phyloP scores from a whole-genome alignment of 805 yeast genomes.

The Metschnikowia aberdeeniae region DNA sequence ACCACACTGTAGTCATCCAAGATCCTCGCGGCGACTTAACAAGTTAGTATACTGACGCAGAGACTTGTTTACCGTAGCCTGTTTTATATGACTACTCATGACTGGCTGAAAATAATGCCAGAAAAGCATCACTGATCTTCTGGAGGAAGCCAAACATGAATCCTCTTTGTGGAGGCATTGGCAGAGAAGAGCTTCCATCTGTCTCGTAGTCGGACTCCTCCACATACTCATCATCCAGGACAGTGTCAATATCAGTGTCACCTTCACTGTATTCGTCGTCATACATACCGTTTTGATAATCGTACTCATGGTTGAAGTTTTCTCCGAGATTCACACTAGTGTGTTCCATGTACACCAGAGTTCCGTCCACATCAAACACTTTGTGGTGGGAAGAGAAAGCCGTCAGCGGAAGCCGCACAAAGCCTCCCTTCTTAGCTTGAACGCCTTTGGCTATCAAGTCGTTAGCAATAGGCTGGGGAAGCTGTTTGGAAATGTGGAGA shows the following conservation, averaged over 20 bases:
- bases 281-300: conserved; percentile 39
- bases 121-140: neutral
- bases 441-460: conserved; percentile 50
- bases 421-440: conserved; percentile 44
- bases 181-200: neutral
- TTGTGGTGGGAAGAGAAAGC: conserved; percentile 43
- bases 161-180: neutral
- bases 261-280: conserved; percentile 20
- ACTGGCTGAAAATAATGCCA: neutral
- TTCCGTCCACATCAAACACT: conserved; percentile 44
- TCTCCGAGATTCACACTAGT: conserved; percentile 20
- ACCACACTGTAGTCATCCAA: conserved; percentile 5
- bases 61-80: neutral
- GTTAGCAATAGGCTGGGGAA: conserved; percentile 44
- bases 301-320: conserved; percentile 19
- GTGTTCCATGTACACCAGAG: conserved; percentile 21
- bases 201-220: neutral
- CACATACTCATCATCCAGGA: neutral
- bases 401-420: conserved; percentile 38
- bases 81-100: neutral
- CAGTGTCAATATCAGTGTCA: neutral
- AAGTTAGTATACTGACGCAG: conserved; percentile 7
- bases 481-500: conserved; percentile 36
- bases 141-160: neutral
- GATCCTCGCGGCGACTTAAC: conserved; percentile 8